Evolutionary conservation across 2,329 filamentous ascomycete species (phyloP).

Genomic region (Ophiostoma piceae): DNA sequence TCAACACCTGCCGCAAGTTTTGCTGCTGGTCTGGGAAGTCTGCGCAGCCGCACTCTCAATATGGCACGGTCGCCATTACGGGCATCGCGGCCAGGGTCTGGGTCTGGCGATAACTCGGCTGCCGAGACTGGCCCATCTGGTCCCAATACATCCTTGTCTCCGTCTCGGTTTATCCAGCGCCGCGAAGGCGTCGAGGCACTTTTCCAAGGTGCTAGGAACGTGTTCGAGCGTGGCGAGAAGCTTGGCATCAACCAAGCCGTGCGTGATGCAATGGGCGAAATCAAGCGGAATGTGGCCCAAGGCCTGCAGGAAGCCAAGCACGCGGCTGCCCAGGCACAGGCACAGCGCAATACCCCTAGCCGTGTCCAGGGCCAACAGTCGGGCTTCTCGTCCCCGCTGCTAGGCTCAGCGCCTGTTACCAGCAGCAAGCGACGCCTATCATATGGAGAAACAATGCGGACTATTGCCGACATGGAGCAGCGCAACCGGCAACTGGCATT

Average conservation of each 20-base stretch:
- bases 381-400: neutral
- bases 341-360: slow-evolving; percentile 8
- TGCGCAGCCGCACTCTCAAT: slow-evolving; percentile 40
- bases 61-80: slow-evolving; percentile 42
- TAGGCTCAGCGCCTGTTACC: neutral
- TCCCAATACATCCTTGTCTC: slow-evolving; percentile 26
- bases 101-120: neutral
- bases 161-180: slow-evolving; percentile 48
- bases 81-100: slow-evolving; percentile 3
- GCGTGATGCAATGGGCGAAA: slow-evolving; percentile 74
- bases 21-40: slow-evolving; percentile 31
- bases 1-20: slow-evolving; percentile 22
- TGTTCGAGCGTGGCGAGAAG: slow-evolving; percentile 67
- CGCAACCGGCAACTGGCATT: slow-evolving; percentile 62
- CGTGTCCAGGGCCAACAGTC: neutral
- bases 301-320: slow-evolving; percentile 55
- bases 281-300: slow-evolving; percentile 69
- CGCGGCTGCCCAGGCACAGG: slow-evolving; percentile 31
- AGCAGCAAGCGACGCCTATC: slow-evolving; percentile 13
- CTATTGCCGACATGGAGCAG: slow-evolving; percentile 38
- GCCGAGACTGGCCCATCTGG: neutral
- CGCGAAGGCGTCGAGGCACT: slow-evolving; percentile 61
- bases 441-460: slow-evolving; percentile 14
- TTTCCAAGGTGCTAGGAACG: slow-evolving; percentile 68
- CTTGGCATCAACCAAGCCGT: slow-evolving; percentile 76